Percentiles rank a stretch among this genome's conserved stretches.
These are phyloP conservation scores for Penicillium sp. DNA, from an alignment of 2,329 filamentous ascomycete species.

Conservation along the genomic window DNA sequence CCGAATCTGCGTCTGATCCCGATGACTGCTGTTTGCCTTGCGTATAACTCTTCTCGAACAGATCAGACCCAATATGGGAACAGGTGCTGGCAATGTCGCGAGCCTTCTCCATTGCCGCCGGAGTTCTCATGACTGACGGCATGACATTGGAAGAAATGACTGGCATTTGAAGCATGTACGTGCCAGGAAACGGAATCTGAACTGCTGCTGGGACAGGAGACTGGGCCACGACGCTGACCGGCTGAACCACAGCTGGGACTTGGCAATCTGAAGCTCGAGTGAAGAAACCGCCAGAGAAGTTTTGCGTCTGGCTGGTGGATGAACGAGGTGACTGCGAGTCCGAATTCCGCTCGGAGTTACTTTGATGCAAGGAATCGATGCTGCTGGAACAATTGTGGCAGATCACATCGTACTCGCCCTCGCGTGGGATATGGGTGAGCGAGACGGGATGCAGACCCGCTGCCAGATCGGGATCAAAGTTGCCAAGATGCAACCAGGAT, in stretches of 20 bases:
- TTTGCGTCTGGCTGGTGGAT: constrained; percentile 2
- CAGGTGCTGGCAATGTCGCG: neutral
- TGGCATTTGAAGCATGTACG: constrained; percentile 22
- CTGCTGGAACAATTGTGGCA: constrained; percentile 32
- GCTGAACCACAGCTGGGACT: neutral
- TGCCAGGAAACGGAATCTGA: constrained; percentile 23
- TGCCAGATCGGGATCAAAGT: constrained; percentile 26
- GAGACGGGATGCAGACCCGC: constrained; percentile 27
- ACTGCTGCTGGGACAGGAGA: constrained; percentile 20
- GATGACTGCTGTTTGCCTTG: neutral
- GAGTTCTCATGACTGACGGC: neutral
- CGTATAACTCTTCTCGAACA: neutral
- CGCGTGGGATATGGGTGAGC: constrained; percentile 24
- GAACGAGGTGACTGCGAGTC: constrained; percentile 4
- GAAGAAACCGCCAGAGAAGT: constrained; percentile 4
- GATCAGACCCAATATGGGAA: neutral
- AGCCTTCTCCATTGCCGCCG: neutral
- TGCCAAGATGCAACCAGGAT: constrained; percentile 33
- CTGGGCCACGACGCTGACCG: constrained; percentile 4
- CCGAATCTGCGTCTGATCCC: neutral
- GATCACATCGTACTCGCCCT: constrained; percentile 38
- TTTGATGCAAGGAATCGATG: constrained; percentile 27
- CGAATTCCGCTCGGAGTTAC: constrained; percentile 24
- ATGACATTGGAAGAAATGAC: constrained; percentile 1
- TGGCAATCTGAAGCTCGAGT: neutral